These are phyloP conservation scores for Lasiodiplodia sp. DNA, from an alignment of 2,329 filamentous ascomycete genomes.

Conservation along the genomic window DNA sequence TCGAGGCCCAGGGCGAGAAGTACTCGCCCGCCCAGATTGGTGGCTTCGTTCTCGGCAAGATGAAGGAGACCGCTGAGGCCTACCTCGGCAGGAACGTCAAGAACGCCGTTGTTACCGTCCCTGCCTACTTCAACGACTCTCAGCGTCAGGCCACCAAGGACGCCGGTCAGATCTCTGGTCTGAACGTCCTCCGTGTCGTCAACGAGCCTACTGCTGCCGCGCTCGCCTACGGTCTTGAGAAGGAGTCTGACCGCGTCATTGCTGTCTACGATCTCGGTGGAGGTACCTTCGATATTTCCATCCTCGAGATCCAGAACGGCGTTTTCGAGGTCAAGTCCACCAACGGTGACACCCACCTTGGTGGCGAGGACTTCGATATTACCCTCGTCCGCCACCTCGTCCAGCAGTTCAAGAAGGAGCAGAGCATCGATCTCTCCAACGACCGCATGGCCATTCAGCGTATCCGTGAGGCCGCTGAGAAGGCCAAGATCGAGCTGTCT, in stretches of 20 bases:
- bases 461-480: slow-evolving; percentile 98
- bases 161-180: slow-evolving; percentile 92
- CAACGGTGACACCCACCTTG: slow-evolving; percentile 97
- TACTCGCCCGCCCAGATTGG: slow-evolving; percentile 99
- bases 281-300: slow-evolving; percentile 99
- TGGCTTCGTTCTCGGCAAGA: slow-evolving; percentile 96
- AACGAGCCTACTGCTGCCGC: slow-evolving; percentile 98
- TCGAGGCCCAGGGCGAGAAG: slow-evolving; percentile 89
- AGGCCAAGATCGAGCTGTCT: slow-evolving; percentile 98
- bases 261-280: slow-evolving; percentile 98
- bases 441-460: slow-evolving; percentile 99
- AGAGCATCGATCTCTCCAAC: slow-evolving; percentile 83
- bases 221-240: slow-evolving; percentile 94
- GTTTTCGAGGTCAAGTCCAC: slow-evolving; percentile 99
- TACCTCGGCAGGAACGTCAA: slow-evolving; percentile 90
- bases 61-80: slow-evolving; percentile 98
- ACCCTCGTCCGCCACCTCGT: slow-evolving; percentile 92
- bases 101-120: slow-evolving; percentile 96
- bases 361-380: slow-evolving; percentile 98
- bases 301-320: slow-evolving; percentile 96
- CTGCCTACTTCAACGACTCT: slow-evolving; percentile 98
- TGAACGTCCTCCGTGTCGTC: slow-evolving; percentile 96
- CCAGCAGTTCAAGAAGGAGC: slow-evolving; percentile 95
- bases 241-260: slow-evolving; percentile 87
- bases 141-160: slow-evolving; percentile 99